Conservation (phyloP, 2,329 filamentous ascomycete species). For the Cadophora sp. region DNA sequence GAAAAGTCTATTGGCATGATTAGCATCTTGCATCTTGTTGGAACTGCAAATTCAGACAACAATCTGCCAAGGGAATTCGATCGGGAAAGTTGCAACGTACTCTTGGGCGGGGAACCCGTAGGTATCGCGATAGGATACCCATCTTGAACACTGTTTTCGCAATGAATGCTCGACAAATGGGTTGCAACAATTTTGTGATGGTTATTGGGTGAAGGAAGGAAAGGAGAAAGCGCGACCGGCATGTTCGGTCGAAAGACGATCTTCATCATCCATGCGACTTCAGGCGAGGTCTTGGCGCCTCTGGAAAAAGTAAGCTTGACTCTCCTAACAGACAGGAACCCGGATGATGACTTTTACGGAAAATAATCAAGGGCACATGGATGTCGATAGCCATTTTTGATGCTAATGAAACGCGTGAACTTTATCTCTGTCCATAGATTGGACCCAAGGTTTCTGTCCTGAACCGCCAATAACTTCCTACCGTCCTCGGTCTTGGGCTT, state of each 20-base stretch:
- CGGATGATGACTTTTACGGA: not conserved
- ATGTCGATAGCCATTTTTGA: not conserved
- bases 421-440: not conserved
- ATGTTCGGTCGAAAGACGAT: constrained; percentile 11
- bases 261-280: constrained; percentile 16
- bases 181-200: constrained; percentile 4
- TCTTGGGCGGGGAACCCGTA: constrained; percentile 42
- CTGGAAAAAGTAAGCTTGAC: constrained; percentile 3
- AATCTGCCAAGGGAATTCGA: not conserved
- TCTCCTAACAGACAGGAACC: not conserved
- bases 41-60: not conserved
- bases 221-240: constrained; percentile 8
- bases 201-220: constrained; percentile 16
- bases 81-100: constrained; percentile 32
- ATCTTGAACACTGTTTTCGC: constrained; percentile 32
- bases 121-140: constrained; percentile 40
- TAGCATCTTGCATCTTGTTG: constrained; percentile 23
- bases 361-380: not conserved
- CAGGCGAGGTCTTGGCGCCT: constrained; percentile 15
- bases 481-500: not conserved
- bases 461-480: not conserved
- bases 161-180: not conserved
- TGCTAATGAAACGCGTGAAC: not conserved
- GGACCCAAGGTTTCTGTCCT: not conserved
- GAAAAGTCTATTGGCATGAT: constrained; percentile 69